Evolutionary conservation across 371 early-diverging fungal species (phyloP).

Genomic region (Mortierella sp.): DNA sequence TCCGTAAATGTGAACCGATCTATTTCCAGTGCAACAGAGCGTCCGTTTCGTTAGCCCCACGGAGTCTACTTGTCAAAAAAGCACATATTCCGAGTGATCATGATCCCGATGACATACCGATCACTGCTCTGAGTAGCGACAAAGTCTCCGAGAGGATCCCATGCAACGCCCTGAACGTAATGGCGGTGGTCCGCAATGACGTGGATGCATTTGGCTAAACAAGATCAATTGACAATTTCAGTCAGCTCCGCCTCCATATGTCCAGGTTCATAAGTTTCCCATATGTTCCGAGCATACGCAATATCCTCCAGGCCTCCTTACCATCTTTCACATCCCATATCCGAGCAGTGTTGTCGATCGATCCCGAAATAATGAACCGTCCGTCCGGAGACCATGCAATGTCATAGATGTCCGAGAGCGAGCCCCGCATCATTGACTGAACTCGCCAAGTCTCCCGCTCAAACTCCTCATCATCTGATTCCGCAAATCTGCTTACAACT

Average conservation of each 20-base stretch:
- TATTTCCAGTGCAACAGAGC: constrained; percentile 16
- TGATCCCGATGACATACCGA: constrained; percentile 64
- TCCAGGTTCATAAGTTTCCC: background rate
- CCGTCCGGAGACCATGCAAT: constrained; percentile 97
- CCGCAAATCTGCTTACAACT: constrained; percentile 59
- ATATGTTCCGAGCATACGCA: background rate
- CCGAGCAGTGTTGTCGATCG: constrained; percentile 92
- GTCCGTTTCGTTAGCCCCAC: background rate
- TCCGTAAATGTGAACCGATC: constrained; percentile 67
- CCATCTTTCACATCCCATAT: constrained; percentile 89
- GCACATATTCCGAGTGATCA: background rate
- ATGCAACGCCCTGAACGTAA: constrained; percentile 96
- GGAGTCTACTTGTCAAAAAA: background rate
- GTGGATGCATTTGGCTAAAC: constrained; percentile 80
- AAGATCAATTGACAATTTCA: background rate
- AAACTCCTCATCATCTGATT: constrained; percentile 59
- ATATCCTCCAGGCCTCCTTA: constrained; percentile 51
- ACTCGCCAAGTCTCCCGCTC: constrained; percentile 71
- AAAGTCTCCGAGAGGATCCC: constrained; percentile 94
- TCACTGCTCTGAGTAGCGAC: constrained; percentile 95
- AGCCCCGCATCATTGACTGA: constrained; percentile 63
- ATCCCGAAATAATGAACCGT: constrained; percentile 87
- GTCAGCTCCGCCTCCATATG: background rate
- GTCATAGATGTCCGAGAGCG: constrained; percentile 90
- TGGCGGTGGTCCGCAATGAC: constrained; percentile 90